Evolutionary conservation across 179 eudicot species (phyloP).

Genomic region (Silene noctiflora): DNA sequence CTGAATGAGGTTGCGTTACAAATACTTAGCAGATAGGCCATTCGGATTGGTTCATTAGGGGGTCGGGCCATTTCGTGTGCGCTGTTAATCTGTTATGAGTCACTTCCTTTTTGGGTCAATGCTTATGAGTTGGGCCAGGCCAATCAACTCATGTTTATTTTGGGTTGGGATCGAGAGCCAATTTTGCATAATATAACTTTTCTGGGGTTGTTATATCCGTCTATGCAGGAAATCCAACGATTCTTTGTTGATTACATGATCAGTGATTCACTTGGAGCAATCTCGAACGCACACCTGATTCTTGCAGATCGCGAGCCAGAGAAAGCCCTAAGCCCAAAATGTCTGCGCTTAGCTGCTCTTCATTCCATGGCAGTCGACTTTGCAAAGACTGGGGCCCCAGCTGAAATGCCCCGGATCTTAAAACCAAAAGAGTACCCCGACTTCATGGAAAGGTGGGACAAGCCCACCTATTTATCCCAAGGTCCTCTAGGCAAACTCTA

Average conservation of each 20-base stretch:
- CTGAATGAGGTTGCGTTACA: background rate
- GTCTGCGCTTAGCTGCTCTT: slow-evolving; percentile 67
- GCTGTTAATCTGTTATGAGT: background rate
- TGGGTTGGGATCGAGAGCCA: background rate
- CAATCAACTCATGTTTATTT: background rate
- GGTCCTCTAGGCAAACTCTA: slow-evolving; percentile 79
- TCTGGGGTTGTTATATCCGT: background rate
- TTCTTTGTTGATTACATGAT: slow-evolving; percentile 96
- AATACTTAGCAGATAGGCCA: background rate
- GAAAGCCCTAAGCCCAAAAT: slow-evolving; percentile 69
- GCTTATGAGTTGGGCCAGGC: background rate
- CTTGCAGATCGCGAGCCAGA: slow-evolving; percentile 86
- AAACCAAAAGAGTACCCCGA: slow-evolving; percentile 85
- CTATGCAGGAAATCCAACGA: slow-evolving; percentile 76
- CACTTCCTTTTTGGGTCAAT: background rate
- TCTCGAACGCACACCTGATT: slow-evolving; percentile 86
- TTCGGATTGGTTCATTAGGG: background rate
- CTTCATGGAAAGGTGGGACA: slow-evolving; percentile 88
- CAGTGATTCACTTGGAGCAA: slow-evolving; percentile 72
- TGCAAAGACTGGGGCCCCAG: slow-evolving; percentile 94
- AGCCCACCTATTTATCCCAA: slow-evolving; percentile 57
- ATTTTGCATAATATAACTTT: no score
- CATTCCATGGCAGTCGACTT: slow-evolving; percentile 99
- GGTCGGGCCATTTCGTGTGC: background rate
- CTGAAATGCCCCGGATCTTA: slow-evolving; percentile 75